phyloP scores from a whole-genome alignment of 2,329 filamentous ascomycete species.

The Davidsoniella virescens region DNA sequence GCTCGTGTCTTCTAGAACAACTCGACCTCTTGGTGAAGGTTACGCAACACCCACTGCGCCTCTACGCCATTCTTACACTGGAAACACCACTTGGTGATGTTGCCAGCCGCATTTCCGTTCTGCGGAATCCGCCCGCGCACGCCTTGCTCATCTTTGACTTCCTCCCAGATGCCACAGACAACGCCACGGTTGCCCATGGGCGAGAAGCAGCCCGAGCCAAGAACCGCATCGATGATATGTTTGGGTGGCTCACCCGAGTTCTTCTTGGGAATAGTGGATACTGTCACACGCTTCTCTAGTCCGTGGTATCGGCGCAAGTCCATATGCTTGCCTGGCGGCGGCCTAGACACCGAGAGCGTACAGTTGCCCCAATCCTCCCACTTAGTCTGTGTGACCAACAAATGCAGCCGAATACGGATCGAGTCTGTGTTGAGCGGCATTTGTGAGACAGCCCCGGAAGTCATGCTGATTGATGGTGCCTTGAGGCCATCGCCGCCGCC shows the following conservation, averaged over 20 bases:
- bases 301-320: constrained; percentile 45
- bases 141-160: constrained; percentile 47
- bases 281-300: constrained; percentile 70
- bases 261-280: constrained; percentile 54
- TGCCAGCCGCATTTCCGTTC: constrained; percentile 34
- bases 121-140: constrained; percentile 35
- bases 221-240: constrained; percentile 63
- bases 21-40: constrained; percentile 39
- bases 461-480: constrained; percentile 41
- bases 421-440: constrained; percentile 54
- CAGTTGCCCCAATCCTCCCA: constrained; percentile 90
- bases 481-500: constrained; percentile 32
- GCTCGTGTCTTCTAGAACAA: constrained; percentile 10
- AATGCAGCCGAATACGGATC: constrained; percentile 73
- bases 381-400: constrained; percentile 57
- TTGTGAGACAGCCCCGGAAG: constrained; percentile 27
- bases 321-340: constrained; percentile 45
- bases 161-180: constrained; percentile 76
- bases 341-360: constrained; percentile 62
- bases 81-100: constrained; percentile 48
- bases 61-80: constrained; percentile 37
- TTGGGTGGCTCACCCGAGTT: constrained; percentile 34
- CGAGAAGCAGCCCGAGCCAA: constrained; percentile 74
- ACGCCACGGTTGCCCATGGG: constrained; percentile 72
- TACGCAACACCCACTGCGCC: constrained; percentile 38